Evolutionary conservation across 1,284 basidiomycete genomes (phyloP), one percentile per base, ranked within the genome.

Genomic region (Taiwanofungus camphoratus): DNA sequence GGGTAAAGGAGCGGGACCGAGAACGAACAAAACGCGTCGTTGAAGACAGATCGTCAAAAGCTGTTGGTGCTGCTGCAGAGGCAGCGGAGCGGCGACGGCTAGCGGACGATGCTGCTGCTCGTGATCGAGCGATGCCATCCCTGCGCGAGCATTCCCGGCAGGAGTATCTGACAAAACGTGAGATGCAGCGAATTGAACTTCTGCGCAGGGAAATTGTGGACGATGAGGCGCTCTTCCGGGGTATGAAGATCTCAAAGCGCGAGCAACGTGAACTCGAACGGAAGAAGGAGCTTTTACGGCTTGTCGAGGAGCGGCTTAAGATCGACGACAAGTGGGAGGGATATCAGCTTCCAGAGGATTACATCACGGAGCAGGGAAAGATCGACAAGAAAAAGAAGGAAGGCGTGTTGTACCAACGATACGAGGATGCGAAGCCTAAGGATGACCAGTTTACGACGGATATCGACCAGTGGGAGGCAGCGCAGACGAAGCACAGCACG

Each of bases 361-460:
- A 99, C 60, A 77, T 98, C 56, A 99, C 95, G 0, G 95, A 97
- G 59, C 92, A 97, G 63, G 96, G 96, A n/a, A 95, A 93, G 64
- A 89, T 99, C 49, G 94, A 99, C 74, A 87, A 83, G 66, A 94
- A 96, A 70, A 94, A 92, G 68, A 95, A 97, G 62, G 83, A 95
- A 61, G 86, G 88, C 53, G 93, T 90, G 0, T 66, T 99, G 39
- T 98, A 97, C 62, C 82, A 92, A 55, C 87, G 96, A 24, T 97
- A 97, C 60, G 90, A 95, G 59, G 95, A 99, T 48, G 86, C 84
- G 23, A 88, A 86, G 57, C 83, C 82, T 2, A 86, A 89, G 60
- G 88, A 90, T 49, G 89, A 90, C 57, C 84, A 93, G 56, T 98
- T 97, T 60, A 80, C 91, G 12, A 97, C 94, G 1, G 96, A 99